These are phyloP conservation scores for Capsicum rhomboideum DNA, from an alignment of 257 asterid species.

Conservation along the genomic window DNA sequence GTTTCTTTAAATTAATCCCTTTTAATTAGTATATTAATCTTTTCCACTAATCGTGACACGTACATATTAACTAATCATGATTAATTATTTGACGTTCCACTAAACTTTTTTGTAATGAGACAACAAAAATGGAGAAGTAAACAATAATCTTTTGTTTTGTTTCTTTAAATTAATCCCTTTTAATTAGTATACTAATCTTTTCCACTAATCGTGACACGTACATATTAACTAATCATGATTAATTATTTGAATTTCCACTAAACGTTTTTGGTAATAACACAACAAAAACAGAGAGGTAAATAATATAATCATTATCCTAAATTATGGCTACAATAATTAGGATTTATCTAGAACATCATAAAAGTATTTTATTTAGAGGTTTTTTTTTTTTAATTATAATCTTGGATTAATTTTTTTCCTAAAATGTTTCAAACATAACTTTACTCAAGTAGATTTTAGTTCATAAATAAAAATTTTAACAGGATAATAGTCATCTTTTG, in stretches of 20 bases:
- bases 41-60: not conserved
- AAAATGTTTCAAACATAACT: too few species aligned
- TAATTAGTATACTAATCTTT: not conserved
- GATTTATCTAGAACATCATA: not conserved
- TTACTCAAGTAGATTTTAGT: too few species aligned
- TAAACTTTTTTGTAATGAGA: not conserved
- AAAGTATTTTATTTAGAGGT: too few species aligned
- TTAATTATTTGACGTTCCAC: not conserved
- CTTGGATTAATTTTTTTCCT: too few species aligned
- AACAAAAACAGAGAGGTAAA: not conserved
- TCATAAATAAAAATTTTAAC: too few species aligned
- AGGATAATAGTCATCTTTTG: too few species aligned
- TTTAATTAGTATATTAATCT: not conserved
- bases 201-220: not conserved
- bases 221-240: not conserved
- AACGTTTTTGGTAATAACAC: not conserved
- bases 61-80: not conserved
- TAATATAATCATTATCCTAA: not conserved
- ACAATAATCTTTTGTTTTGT: too few species aligned
- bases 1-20: too few species aligned
- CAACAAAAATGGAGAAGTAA: not conserved
- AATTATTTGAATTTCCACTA: not conserved
- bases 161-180: not conserved
- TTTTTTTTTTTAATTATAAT: too few species aligned
- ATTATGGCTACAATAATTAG: not conserved